Conservation (phyloP, 2,329 filamentous ascomycete genomes). For the Hypoxylon sp. region DNA sequence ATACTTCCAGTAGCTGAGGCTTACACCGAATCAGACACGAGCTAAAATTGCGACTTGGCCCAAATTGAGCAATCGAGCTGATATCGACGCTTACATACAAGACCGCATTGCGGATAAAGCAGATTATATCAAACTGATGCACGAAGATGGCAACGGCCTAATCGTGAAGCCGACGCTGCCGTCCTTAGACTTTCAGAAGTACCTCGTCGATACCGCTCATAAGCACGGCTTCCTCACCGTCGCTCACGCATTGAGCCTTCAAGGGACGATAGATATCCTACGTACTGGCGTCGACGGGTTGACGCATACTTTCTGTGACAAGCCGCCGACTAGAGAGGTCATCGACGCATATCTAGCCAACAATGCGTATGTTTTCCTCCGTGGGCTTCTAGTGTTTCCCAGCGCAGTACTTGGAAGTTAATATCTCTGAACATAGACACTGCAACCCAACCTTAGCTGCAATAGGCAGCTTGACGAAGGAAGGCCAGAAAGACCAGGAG, state of each 20-base stretch:
- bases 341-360: slow-evolving; percentile 44
- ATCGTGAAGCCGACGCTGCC: slow-evolving; percentile 58
- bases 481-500: slow-evolving; percentile 45
- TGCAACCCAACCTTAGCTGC: slow-evolving; percentile 48
- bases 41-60: slow-evolving; percentile 62
- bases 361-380: slow-evolving; percentile 38
- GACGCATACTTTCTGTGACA: slow-evolving; percentile 54
- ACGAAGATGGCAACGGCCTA: slow-evolving; percentile 62
- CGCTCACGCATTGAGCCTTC: slow-evolving; percentile 49
- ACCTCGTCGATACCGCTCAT: slow-evolving; percentile 59
- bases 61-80: slow-evolving; percentile 56
- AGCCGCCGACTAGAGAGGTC: slow-evolving; percentile 46
- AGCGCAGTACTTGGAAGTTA: background rate
- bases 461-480: slow-evolving; percentile 47
- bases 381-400: background rate
- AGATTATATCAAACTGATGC: slow-evolving; percentile 67
- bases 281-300: slow-evolving; percentile 52
- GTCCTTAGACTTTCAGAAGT: slow-evolving; percentile 60
- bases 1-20: background rate
- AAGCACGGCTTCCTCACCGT: slow-evolving; percentile 48
- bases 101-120: slow-evolving; percentile 58
- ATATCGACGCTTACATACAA: slow-evolving; percentile 60
- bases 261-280: slow-evolving; percentile 52
- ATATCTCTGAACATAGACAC: slow-evolving; percentile 14
- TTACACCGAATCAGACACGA: slow-evolving; percentile 18